phyloP scores from a whole-genome alignment of 257 asterid species.

The Solanum verrucosum region DNA sequence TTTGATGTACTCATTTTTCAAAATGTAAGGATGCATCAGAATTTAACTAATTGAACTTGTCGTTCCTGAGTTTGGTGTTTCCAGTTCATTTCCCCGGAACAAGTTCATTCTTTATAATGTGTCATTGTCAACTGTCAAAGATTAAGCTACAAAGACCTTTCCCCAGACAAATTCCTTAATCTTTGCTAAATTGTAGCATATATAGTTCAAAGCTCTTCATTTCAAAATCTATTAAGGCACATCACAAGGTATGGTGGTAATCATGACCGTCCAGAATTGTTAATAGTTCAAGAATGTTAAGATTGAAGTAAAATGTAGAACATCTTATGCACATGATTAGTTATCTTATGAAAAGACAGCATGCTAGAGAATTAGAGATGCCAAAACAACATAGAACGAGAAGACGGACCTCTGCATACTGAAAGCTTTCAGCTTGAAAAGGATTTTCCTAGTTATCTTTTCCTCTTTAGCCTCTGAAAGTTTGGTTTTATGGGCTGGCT shows the following conservation, averaged over 20 bases:
- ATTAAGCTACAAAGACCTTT: neutral
- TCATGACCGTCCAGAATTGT: neutral
- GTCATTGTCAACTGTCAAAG: neutral
- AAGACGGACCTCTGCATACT: conserved; percentile 7
- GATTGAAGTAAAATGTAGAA: neutral
- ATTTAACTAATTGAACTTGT: neutral
- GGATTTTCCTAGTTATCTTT: conserved; percentile 28
- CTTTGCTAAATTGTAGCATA: neutral
- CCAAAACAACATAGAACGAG: neutral
- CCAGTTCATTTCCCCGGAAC: neutral
- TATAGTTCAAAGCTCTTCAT: neutral
- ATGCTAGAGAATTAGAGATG: neutral
- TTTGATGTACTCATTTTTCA: neutral
- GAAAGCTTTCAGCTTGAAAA: neutral
- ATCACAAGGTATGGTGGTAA: neutral
- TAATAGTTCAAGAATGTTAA: neutral
- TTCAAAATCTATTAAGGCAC: neutral
- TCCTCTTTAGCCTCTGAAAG: conserved; percentile 65
- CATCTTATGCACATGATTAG: neutral
- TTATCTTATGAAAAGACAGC: neutral
- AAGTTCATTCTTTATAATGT: neutral
- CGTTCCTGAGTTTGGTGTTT: neutral
- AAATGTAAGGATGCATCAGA: neutral
- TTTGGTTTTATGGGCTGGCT: conserved; percentile 78
- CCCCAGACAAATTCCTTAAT: neutral